These are phyloP conservation scores for Alternaria metachromatica DNA, from an alignment of 2,329 filamentous ascomycete genomes.

Conservation along the genomic window DNA sequence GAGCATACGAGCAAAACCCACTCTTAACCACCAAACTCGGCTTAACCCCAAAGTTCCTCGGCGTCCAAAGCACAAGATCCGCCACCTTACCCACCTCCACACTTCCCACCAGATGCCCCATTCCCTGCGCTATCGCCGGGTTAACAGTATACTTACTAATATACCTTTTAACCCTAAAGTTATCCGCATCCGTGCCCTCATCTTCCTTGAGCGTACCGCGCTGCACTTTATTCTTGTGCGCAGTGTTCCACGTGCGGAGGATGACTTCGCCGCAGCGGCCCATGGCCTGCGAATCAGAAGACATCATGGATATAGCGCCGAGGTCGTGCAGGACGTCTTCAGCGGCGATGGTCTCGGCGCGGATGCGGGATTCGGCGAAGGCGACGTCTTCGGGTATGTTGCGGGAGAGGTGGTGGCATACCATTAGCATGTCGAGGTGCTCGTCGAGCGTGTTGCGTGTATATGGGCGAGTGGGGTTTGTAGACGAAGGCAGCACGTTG, in stretches of 20 bases:
- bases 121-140: conserved; percentile 88
- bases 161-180: conserved; percentile 90
- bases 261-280: conserved; percentile 94
- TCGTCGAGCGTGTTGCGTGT: conserved; percentile 94
- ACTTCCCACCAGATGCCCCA: conserved; percentile 84
- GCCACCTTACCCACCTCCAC: conserved; percentile 89
- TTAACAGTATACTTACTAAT: conserved; percentile 97
- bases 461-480: conserved; percentile 90
- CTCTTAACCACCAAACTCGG: conserved; percentile 83
- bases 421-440: conserved; percentile 98
- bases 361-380: conserved; percentile 92
- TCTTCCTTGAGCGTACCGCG: conserved; percentile 80
- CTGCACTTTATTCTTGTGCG: conserved; percentile 94
- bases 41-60: conserved; percentile 86
- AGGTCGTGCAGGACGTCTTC: conserved; percentile 96
- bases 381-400: conserved; percentile 95
- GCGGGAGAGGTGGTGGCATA: conserved; percentile 91
- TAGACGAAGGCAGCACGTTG: conserved; percentile 89
- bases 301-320: conserved; percentile 98
- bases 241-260: conserved; percentile 93
- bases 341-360: conserved; percentile 93
- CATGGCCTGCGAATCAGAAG: conserved; percentile 94
- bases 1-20: conserved; percentile 79
- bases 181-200: conserved; percentile 79
- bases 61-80: conserved; percentile 87